Evolutionary conservation across 768 basidiomycete species (phyloP).

Genomic region (Trametopsis cervina): DNA sequence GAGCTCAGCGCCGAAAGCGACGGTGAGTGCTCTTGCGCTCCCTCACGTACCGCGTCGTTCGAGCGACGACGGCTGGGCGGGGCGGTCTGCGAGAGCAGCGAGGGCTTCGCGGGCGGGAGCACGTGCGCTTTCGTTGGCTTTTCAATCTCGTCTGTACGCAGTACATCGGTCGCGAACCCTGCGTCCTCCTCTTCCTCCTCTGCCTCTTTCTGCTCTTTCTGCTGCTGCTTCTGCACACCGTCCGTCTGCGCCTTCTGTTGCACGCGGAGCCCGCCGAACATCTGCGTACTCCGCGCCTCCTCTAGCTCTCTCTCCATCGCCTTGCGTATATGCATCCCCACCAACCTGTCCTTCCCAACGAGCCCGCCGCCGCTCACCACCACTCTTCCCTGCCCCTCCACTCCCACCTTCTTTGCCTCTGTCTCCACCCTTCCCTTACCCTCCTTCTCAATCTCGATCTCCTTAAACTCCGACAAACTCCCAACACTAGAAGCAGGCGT

Average conservation of each 20-base stretch:
- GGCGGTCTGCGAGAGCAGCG: constrained; percentile 30
- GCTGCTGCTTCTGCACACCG: neutral
- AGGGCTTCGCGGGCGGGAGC: too few relatives aligned
- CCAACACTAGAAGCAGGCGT: constrained; percentile 26
- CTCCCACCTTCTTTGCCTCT: neutral
- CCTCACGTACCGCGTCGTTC: too few relatives aligned
- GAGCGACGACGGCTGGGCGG: too few relatives aligned
- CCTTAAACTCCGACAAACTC: constrained; percentile 19
- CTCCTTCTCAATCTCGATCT: constrained; percentile 15
- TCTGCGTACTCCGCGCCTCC: constrained; percentile 13
- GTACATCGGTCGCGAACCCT: constrained; percentile 5
- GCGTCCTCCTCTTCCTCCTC: constrained; percentile 2
- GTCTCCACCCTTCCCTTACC: constrained; percentile 5
- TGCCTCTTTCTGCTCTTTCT: too few relatives aligned
- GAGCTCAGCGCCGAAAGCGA: neutral
- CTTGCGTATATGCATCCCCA: too few relatives aligned
- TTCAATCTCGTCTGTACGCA: too few relatives aligned
- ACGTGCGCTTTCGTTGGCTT: too few relatives aligned
- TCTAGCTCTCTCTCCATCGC: constrained; percentile 5
- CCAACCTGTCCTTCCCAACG: too few relatives aligned
- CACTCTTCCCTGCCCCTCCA: neutral
- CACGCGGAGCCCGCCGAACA: constrained; percentile 5
- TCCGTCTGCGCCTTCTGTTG: neutral
- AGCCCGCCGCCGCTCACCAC: too few relatives aligned
- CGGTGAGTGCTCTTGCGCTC: too few relatives aligned